Conservation (phyloP, 2,329 filamentous ascomycete species). For the Ascomycota sp. region DNA sequence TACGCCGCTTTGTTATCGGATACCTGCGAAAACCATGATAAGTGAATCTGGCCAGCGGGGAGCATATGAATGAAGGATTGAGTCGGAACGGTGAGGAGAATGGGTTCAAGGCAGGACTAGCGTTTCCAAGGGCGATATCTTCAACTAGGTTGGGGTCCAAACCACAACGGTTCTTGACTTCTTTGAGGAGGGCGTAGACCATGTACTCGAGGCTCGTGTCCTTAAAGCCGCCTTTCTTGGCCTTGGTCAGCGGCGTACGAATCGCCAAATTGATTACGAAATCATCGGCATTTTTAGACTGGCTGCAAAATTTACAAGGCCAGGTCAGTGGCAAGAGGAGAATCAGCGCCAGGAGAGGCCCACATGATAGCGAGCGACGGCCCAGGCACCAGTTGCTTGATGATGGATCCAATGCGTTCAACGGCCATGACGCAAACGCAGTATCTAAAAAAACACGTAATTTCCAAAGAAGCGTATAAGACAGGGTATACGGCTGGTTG, state of each 20-base stretch:
- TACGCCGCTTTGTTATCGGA: conserved; percentile 73
- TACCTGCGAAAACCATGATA: conserved; percentile 37
- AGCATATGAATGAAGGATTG: no score
- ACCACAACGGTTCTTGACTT: conserved; percentile 50
- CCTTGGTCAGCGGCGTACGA: conserved; percentile 78
- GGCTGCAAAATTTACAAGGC: conserved; percentile 28
- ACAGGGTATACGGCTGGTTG: background rate
- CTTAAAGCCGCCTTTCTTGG: conserved; percentile 82
- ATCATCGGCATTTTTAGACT: conserved; percentile 85
- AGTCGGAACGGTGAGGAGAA: background rate
- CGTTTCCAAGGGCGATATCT: conserved; percentile 85
- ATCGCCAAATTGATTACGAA: conserved; percentile 87
- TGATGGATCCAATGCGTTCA: conserved; percentile 70
- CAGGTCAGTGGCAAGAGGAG: background rate
- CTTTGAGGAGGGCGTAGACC: conserved; percentile 62
- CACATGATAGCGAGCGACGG: conserved; percentile 61
- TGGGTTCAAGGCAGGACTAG: conserved; percentile 14
- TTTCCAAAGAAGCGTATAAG: background rate
- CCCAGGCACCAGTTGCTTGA: conserved; percentile 65
- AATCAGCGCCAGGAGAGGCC: conserved; percentile 12
- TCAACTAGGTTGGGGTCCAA: conserved; percentile 66
- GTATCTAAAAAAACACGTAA: background rate
- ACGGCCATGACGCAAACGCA: conserved; percentile 42
- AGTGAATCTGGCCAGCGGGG: no score
- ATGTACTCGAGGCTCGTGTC: conserved; percentile 81